Conservation (phyloP, 768 basidiomycete species). For the Antrodiella citrinella region DNA sequence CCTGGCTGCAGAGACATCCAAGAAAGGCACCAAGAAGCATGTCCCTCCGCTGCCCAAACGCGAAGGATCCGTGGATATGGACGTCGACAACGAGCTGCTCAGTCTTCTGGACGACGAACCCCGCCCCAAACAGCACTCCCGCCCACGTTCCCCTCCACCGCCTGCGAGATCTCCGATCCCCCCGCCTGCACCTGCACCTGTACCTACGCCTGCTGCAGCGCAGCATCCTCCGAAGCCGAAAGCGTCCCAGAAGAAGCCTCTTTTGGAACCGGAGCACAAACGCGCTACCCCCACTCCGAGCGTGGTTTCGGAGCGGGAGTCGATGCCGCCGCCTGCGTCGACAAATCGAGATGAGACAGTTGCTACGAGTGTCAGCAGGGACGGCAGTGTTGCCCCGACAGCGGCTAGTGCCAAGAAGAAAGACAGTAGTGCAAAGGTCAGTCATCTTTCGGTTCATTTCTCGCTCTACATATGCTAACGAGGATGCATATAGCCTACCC, state of each 20-base stretch:
- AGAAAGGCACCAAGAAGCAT: neutral
- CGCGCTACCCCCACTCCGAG: conserved; percentile 10
- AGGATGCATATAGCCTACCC: conserved; percentile 8
- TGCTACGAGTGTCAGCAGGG: neutral
- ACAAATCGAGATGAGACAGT: neutral
- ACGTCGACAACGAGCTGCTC: conserved; percentile 57
- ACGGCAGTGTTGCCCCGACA: neutral
- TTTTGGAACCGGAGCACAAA: conserved; percentile 8
- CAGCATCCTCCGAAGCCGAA: neutral
- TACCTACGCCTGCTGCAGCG: no score
- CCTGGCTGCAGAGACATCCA: conserved; percentile 16
- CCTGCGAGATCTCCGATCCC: conserved; percentile 7
- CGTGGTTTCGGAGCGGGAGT: conserved; percentile 35
- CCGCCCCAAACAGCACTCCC: conserved; percentile 1
- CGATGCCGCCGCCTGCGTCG: conserved; percentile 47
- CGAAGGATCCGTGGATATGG: conserved; percentile 40
- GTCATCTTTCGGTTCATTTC: no score
- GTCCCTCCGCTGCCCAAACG: conserved; percentile 6
- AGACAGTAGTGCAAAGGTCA: conserved; percentile 18
- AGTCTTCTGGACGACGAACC: conserved; percentile 56
- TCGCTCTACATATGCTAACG: no score
- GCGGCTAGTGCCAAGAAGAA: conserved; percentile 11
- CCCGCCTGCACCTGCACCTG: conserved; percentile 9
- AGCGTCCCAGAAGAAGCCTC: neutral
- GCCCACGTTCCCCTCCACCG: conserved; percentile 8